Conservation (phyloP, 805 yeast species). For the Grigorovia humatica region DNA sequence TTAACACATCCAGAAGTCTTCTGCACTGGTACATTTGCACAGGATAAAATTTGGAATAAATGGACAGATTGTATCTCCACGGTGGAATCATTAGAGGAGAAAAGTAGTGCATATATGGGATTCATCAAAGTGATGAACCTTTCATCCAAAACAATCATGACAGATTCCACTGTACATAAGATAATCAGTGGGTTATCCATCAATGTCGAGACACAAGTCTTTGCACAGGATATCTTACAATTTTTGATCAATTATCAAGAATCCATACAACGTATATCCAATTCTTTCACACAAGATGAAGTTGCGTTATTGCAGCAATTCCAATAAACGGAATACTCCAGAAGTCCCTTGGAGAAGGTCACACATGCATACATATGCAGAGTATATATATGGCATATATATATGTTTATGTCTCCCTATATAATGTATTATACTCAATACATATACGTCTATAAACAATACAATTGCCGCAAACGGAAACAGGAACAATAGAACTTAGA, state of each 20-base stretch:
- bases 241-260: conserved; percentile 18
- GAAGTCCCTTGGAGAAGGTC: not conserved
- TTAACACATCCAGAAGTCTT: conserved; percentile 47
- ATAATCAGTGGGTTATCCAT: conserved; percentile 20
- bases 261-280: conserved; percentile 12
- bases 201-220: conserved; percentile 22
- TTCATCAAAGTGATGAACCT: conserved; percentile 54
- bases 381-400: not conserved
- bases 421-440: no score
- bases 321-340: not conserved
- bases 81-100: conserved; percentile 74
- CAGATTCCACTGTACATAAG: conserved; percentile 16
- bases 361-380: not conserved
- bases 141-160: conserved; percentile 10
- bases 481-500: no score
- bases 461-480: no score
- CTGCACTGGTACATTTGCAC: conserved; percentile 34
- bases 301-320: conserved; percentile 21
- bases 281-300: conserved; percentile 14
- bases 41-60: conserved; percentile 35
- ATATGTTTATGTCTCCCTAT: no score
- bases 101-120: conserved; percentile 78
- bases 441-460: not conserved
- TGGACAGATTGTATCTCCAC: conserved; percentile 68
- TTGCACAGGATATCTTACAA: conserved; percentile 21